These are phyloP conservation scores for Rhizophora apiculata DNA, from an alignment of 345 rosid species.

Conservation along the genomic window DNA sequence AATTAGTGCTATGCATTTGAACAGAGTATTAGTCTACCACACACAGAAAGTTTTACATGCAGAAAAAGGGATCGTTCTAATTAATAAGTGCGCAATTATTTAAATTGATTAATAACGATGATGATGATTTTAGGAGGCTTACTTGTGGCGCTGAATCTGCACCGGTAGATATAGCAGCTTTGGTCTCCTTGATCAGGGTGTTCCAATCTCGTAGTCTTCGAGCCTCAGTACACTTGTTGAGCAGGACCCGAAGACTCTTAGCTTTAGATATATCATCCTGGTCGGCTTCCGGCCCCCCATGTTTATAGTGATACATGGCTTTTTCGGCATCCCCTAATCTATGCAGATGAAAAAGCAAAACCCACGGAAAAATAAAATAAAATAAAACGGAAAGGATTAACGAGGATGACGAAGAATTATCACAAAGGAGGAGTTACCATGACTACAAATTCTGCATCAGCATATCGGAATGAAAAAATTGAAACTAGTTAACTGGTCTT, in stretches of 20 bases:
- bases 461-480: no score
- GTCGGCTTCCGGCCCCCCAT: slow-evolving; percentile 83
- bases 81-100: no score
- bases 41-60: no score
- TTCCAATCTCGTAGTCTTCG: slow-evolving; percentile 70
- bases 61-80: no score
- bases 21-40: no score
- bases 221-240: slow-evolving; percentile 69
- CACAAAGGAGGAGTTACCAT: no score
- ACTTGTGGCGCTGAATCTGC: slow-evolving; percentile 94
- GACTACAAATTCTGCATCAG: no score
- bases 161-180: slow-evolving; percentile 53
- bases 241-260: slow-evolving; percentile 47
- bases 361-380: not conserved
- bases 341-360: not conserved
- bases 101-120: not conserved
- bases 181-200: slow-evolving; percentile 49
- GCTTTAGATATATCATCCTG: slow-evolving; percentile 66
- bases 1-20: not conserved
- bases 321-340: slow-evolving; percentile 93
- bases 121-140: not conserved
- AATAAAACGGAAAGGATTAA: no score
- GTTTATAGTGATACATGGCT: slow-evolving; percentile 78
- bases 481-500: no score
- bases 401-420: not conserved